Conservation (phyloP, 2,329 filamentous ascomycete genomes). For the Talaromyces sp. region DNA sequence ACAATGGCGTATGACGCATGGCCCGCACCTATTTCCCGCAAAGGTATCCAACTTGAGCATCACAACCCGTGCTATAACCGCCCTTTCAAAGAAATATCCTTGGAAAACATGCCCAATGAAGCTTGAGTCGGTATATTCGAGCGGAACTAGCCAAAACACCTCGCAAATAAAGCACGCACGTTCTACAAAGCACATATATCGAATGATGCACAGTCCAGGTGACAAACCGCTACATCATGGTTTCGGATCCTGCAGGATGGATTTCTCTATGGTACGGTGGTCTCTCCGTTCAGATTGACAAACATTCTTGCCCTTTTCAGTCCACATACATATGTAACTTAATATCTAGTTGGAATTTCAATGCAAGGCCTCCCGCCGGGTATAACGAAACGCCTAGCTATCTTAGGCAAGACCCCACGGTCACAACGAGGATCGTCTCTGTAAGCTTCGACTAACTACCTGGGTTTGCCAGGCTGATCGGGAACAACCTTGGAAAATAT, state of each 20-base stretch:
- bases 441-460: too few species aligned
- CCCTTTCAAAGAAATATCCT: too few species aligned
- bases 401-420: background rate
- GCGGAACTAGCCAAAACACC: background rate
- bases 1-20: too few species aligned
- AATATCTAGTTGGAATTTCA: background rate
- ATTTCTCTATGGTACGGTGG: background rate
- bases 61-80: too few species aligned
- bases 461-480: background rate
- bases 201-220: background rate
- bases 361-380: constrained; percentile 12
- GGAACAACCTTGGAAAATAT: background rate
- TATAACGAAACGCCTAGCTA: background rate
- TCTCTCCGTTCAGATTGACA: background rate
- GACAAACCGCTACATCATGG: background rate
- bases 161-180: background rate
- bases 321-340: background rate
- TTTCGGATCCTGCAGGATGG: constrained; percentile 11
- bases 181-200: background rate
- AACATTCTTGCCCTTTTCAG: background rate
- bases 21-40: too few species aligned
- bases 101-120: background rate
- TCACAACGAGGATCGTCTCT: background rate
- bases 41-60: too few species aligned
- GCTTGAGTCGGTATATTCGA: background rate